Evolutionary conservation across 108 stramenopile genomes (phyloP), one percentile per base, ranked within the genome.

Genomic region (Craspedostauros australis): DNA sequence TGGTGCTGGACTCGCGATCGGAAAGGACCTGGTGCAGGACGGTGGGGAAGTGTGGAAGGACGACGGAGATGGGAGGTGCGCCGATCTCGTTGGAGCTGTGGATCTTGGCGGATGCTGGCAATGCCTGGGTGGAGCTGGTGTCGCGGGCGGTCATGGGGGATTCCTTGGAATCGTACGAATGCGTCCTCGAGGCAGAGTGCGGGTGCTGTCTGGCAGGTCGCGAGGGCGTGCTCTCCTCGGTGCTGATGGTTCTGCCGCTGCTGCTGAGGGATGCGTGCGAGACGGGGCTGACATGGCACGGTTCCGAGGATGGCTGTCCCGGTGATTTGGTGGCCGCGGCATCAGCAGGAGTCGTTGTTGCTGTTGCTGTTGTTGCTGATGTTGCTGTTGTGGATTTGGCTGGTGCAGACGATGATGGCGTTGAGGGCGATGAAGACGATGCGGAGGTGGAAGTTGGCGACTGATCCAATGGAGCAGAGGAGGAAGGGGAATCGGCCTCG

Each of bases 11-110:
- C 5, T 54, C 64, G 11, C 45, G 41, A 29, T 63, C 56, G 11
- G 68, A 29, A n/a, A 76, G 41, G 8, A 73, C 54, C 22, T 46
- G 37, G 44, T 76, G 68, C 16, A 76, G 45, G 9, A 80, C 51
- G 7, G 44, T 54, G 18, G 79, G 71, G 63, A 75, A 75, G 54
- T 76, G 59, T 15, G 71, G 60, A 33, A 58, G 28, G 4, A 50
- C 48, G 19, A 54, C 56, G 16, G 45, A 57, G 1, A 45, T 20
- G 5, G 61, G 61, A 43, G 49, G 46, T 20, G 53, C 47, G n/a
- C n/a, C n/a, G 25, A 55, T 57, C 4, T 52, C 47, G 3, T 29
- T 29, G 12, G 63, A 37, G 48, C n/a, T 26, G 39, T 57, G 45
- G 6, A 69, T 64, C 50, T 70, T 73, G 52, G 55, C 33, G 6